phyloP scores from a whole-genome alignment of 1,284 basidiomycete species.

The Ustilago cynodontis region DNA sequence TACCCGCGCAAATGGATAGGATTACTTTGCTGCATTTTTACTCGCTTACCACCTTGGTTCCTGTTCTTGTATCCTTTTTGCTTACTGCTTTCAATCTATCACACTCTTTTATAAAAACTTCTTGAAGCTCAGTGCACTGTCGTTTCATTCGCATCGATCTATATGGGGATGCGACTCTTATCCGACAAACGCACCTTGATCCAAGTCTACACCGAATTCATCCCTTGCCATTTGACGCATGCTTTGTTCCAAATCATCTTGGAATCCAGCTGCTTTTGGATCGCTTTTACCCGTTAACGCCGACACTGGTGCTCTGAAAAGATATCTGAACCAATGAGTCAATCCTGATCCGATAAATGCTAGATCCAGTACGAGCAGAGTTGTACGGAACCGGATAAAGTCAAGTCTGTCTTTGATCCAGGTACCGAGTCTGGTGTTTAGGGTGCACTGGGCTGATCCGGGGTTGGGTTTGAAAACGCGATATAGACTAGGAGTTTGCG shows the following conservation, averaged over 20 bases:
- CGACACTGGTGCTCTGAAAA: slow-evolving; percentile 33
- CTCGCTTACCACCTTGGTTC: slow-evolving; percentile 3
- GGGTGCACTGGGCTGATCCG: neutral
- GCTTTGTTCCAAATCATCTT: slow-evolving; percentile 61
- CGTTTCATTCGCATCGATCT: slow-evolving; percentile 3
- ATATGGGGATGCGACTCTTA: neutral
- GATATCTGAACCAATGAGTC: slow-evolving; percentile 41
- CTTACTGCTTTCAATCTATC: slow-evolving; percentile 7
- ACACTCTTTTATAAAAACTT: slow-evolving; percentile 7
- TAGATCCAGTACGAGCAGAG: slow-evolving; percentile 55
- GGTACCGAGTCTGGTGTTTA: slow-evolving; percentile 27
- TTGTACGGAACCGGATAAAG: slow-evolving; percentile 56
- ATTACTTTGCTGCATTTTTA: no score
- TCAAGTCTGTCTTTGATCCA: slow-evolving; percentile 52
- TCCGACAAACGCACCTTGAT: slow-evolving; percentile 58
- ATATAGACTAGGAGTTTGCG: slow-evolving; percentile 42
- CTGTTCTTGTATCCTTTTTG: neutral
- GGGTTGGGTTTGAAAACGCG: slow-evolving; percentile 48
- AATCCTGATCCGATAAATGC: slow-evolving; percentile 50
- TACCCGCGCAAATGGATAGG: neutral
- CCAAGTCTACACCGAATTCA: slow-evolving; percentile 63
- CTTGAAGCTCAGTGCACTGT: no score
- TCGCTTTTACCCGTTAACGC: slow-evolving; percentile 34
- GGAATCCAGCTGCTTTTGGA: slow-evolving; percentile 53
- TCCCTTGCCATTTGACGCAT: slow-evolving; percentile 62